phyloP scores from a whole-genome alignment of 306 rosid genomes.

The Dalbergia cochinchinensis region DNA sequence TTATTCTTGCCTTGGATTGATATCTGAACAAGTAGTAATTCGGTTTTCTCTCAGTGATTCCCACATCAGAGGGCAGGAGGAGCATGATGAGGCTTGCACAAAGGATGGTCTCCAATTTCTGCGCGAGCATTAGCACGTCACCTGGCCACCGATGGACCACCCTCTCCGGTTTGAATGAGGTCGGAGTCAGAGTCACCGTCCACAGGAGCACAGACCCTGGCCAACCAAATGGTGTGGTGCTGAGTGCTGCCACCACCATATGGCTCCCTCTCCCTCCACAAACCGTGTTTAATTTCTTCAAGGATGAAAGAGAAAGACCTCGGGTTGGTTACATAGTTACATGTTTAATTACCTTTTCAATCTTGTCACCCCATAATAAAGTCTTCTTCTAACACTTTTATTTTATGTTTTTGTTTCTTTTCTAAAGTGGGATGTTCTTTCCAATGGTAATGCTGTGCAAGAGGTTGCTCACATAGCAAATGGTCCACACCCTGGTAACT shows the following conservation, averaged over 20 bases:
- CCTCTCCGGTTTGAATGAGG: conserved; percentile 76
- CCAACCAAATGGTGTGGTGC: conserved; percentile 86
- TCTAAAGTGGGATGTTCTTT: conserved; percentile 94
- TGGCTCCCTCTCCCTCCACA: conserved; percentile 93
- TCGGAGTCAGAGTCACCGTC: conserved; percentile 80
- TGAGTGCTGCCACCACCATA: conserved; percentile 91
- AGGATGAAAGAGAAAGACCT: conserved; percentile 87
- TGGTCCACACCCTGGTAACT: conserved; percentile 92
- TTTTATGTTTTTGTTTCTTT: background rate
- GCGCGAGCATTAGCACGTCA: conserved; percentile 83
- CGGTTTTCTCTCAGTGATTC: conserved; percentile 63
- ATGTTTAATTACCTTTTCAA: background rate
- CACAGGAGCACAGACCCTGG: conserved; percentile 87
- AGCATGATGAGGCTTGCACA: conserved; percentile 99
- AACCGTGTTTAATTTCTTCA: conserved; percentile 86
- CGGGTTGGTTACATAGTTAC: conserved; percentile 67
- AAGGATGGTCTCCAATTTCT: conserved; percentile 86
- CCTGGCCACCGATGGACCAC: conserved; percentile 85
- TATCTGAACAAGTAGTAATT: background rate
- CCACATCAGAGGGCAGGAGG: conserved; percentile 82
- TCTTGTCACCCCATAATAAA: background rate
- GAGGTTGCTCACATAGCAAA: conserved; percentile 97
- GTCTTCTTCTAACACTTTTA: background rate
- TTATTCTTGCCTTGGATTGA: background rate
- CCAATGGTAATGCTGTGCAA: conserved; percentile 81